Base-by-base conservation (phyloP, 768 basidiomycete genomes). In the Mrakia blollopis region DNA sequence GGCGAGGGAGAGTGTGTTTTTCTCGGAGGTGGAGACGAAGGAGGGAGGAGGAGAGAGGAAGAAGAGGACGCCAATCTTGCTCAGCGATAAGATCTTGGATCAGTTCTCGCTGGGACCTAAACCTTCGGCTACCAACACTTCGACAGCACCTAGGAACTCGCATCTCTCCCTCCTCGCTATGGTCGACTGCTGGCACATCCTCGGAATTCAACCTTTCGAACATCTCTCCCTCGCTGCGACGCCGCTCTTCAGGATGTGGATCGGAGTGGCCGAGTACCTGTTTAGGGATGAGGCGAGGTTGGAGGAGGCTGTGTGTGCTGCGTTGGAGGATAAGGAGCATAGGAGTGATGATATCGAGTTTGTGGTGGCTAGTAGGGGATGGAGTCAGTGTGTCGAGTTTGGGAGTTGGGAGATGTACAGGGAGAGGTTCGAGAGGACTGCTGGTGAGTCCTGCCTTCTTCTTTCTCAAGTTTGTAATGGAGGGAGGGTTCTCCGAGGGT, bases 171-270 rank as follows among this genome's bases (percentile, higher is more conserved):
- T 99, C 11, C 88, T 98, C 68, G 94, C 95, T 23, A 98, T 99
- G 94, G 97, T 98, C 28, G 97, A 99, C 84, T 95, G 92, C 81
- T 99, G 97, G 97, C 91, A 92, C 11, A 88, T 88, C 71, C 88
- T 98, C 72, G 85, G 86, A 0, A 94, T 97, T 81, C 88, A 92
- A 73, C 97, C 97, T 0, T 96, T 92, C 82, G 89, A 88, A 47
- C 95, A 98, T 85, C 89, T 98, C 79, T 88, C 91, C 11, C 89
- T 98, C 63, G 96, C 96, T 0, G 96, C 94, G 11, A 99, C 95
- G 2, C 97, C 97, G 0, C 88, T 98, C 50, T 99, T 99, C 85
- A 89, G 94, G 72, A 87, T 99, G 79, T 98, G 96, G 90, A 91
- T 99, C 71, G 96, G 96, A 41, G 94, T 98, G 18, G 93, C 96